Conservation (phyloP, 345 rosid species). For the Arabis hirsuta region DNA sequence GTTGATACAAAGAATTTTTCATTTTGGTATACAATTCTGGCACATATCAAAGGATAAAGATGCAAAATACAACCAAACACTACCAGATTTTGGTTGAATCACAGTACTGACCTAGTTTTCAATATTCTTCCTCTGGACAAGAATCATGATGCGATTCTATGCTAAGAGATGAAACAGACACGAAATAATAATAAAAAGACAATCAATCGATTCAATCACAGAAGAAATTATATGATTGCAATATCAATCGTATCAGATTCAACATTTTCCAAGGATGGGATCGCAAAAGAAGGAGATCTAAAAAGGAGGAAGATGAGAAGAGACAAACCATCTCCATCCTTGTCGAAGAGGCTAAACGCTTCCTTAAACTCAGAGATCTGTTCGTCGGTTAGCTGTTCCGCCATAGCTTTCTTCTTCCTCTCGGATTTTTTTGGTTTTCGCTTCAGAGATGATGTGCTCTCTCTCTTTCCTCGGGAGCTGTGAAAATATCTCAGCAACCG, state of each 20-base stretch:
- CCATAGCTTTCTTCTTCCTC: slow-evolving; percentile 31
- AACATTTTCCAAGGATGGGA: neutral
- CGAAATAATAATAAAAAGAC: neutral
- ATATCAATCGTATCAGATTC: slow-evolving; percentile 2
- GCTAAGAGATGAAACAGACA: neutral
- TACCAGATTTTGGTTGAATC: neutral
- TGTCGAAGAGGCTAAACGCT: slow-evolving; percentile 45
- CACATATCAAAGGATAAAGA: neutral
- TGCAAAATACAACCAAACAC: neutral
- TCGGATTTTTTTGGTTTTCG: neutral
- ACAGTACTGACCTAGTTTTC: neutral
- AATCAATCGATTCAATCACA: slow-evolving; percentile 2
- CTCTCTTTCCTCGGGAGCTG: neutral
- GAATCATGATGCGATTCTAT: too few species aligned
- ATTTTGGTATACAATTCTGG: neutral
- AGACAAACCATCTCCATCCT: slow-evolving; percentile 43
- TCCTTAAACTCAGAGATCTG: slow-evolving; percentile 47
- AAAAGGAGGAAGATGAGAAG: slow-evolving; percentile 10
- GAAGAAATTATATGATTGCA: neutral
- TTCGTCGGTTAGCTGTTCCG: slow-evolving; percentile 41
- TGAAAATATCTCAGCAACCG: slow-evolving; percentile 17
- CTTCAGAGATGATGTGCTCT: slow-evolving; percentile 12
- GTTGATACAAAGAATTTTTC: neutral
- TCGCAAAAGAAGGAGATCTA: slow-evolving; percentile 1
- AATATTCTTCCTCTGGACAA: neutral